These are phyloP conservation scores for Fusarium xylarioides DNA, from an alignment of 2,329 filamentous ascomycete genomes.

Conservation along the genomic window DNA sequence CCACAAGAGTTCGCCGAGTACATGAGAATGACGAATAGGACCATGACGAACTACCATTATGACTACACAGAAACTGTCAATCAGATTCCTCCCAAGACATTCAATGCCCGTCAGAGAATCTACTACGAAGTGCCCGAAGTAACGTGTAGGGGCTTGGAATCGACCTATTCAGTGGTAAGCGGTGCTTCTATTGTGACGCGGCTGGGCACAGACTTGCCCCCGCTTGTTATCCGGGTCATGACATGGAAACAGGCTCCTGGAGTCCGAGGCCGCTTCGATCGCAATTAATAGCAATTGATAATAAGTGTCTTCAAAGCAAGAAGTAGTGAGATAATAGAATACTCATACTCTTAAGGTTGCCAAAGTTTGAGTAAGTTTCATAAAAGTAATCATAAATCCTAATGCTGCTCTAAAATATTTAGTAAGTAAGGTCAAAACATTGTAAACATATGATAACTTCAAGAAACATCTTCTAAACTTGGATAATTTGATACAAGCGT, in stretches of 20 bases:
- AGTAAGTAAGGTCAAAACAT: neutral
- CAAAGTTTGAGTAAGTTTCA: neutral
- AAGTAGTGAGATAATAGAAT: neutral
- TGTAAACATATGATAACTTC: neutral
- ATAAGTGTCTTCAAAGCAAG: neutral
- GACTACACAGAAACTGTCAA: neutral
- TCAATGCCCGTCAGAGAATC: neutral
- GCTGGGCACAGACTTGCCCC: neutral
- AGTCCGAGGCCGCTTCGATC: neutral
- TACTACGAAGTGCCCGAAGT: neutral
- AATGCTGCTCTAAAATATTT: neutral
- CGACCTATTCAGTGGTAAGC: fast-evolving
- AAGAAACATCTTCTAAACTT: neutral
- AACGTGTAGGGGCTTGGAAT: neutral
- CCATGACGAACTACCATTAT: neutral
- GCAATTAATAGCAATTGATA: neutral
- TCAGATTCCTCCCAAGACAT: neutral
- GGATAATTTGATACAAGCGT: neutral
- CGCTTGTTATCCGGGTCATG: neutral
- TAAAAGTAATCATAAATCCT: neutral
- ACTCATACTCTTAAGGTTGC: neutral
- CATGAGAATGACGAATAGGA: neutral
- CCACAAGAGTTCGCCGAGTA: neutral
- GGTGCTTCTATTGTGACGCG: fast-evolving
- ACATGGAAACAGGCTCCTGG: neutral